Percentiles rank a stretch among this genome's conserved stretches.
Conservation (phyloP, 2,329 filamentous ascomycete species). For the Catunica adiposa region DNA sequence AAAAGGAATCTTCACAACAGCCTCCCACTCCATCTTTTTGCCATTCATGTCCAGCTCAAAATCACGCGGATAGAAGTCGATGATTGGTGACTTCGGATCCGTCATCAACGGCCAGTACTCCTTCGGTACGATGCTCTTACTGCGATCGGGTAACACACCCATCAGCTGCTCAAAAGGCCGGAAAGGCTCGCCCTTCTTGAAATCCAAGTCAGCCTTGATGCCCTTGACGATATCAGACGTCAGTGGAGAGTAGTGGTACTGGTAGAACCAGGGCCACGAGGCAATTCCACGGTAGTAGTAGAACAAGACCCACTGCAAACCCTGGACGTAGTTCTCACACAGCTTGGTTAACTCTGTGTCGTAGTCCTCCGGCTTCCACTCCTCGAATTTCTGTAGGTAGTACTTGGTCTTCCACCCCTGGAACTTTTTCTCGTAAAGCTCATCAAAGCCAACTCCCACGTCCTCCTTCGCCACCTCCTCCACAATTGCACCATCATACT, state of each 20-base stretch:
- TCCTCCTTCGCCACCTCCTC: constrained; percentile 67
- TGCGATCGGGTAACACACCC: constrained; percentile 93
- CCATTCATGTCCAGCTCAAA: constrained; percentile 99
- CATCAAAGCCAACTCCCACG: constrained; percentile 59
- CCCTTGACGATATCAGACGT: constrained; percentile 91
- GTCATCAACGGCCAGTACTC: constrained; percentile 92
- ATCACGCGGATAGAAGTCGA: constrained; percentile 94
- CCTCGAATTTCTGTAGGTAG: constrained; percentile 73
- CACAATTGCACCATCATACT: constrained; percentile 79
- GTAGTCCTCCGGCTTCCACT: constrained; percentile 69
- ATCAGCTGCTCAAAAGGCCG: constrained; percentile 91
- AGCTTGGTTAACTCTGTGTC: constrained; percentile 59
- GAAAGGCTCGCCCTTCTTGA: constrained; percentile 89
- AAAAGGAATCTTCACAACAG: constrained; percentile 96
- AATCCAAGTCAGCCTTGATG: constrained; percentile 71
- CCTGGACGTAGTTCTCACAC: constrained; percentile 93
- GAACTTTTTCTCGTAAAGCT: constrained; percentile 83
- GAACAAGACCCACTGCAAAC: constrained; percentile 91
- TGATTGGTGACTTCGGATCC: constrained; percentile 72
- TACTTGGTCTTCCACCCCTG: constrained; percentile 87
- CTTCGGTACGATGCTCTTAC: constrained; percentile 82
- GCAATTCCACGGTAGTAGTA: constrained; percentile 97
- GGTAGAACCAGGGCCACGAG: constrained; percentile 97
- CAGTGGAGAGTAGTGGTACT: constrained; percentile 92
- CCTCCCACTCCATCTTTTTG: constrained; percentile 99